Base-by-base conservation (phyloP, 176 grass and related monocot species). In the Puya raimondii region DNA sequence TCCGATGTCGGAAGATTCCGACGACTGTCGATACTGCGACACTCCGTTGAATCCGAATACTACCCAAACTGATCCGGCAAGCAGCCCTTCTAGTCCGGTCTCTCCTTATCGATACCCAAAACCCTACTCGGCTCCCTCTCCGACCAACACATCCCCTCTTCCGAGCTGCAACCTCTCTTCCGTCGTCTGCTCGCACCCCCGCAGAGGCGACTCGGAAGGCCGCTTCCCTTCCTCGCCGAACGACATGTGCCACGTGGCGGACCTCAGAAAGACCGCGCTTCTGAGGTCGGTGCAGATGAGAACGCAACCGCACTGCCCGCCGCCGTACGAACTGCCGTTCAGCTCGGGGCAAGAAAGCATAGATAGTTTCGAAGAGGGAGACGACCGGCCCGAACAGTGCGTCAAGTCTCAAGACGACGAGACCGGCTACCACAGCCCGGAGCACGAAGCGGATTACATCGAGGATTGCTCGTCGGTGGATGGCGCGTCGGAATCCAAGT, bases 1-100 rank as follows among this genome's bases (percentile, higher is more conserved):
- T 65, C 94, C 94, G 14, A 93, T 99, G 94, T 93, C 94, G 2
- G 94, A 99, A 85, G 94, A 99, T 69, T 99, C 84, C 0, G 87
- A 93, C 56, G 94, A 99, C 51, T 87, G 81, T 59, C 81, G 84
- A 49, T 92, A 67, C 76, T 97, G 71, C 8, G 89, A 92, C 47
- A 72, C 82, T 23, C 91, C 84, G 75, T 42, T 85, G 67, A 83
- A 86, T 68, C 77, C 80, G 17, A 78, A 63, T 50, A 75, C 51
- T n/a, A 80, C 61, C 64, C 89, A 85, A 22, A 56, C 49, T 0
- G 89, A 91, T 82, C 66, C 65, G 16, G 74, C 78, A 76, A 69
- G 79, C 67, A 85, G 70, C 70, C 89, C 85, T 51, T 86, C 80
- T 51, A 96, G 85, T 78, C 92, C 85, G 49, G 73, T 88, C 70